Evolutionary conservation across 306 rosid species (phyloP), one percentile per base, ranked within the genome.

Genomic region (Dicorynia guianensis): DNA sequence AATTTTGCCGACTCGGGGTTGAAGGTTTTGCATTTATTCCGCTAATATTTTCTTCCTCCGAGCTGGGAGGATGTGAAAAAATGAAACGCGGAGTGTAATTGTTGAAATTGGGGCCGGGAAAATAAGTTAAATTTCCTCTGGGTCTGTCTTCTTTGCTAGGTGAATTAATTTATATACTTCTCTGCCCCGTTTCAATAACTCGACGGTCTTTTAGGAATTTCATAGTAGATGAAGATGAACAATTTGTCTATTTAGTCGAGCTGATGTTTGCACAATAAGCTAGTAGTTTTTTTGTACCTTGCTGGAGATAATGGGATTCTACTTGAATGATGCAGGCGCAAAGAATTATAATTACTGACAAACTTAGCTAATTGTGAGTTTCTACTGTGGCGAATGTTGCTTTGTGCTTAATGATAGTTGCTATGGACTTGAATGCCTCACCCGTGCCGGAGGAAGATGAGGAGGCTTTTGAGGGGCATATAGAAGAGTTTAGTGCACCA

Each of bases 351-450:
- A 35, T 63, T 44, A 54, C 62, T 42, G 53, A 35, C 65, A 48
- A 15, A 56, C 61, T n/a, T 43, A 67, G 67, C 30, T 79, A 53
- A 53, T 72, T 78, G 68, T 62, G 60, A 69, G 65, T 7, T 47
- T 60, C 17, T 52, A 42, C 54, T 52, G 65, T 49, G 59, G 84
- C 46, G 59, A 81, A 90, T 90, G 90, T 81, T 77, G 84, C 39
- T 81, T 68, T 66, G 83, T 87, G 89, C 88, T 93, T 96, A 86
- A 88, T 88, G 96, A 86, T 89, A 77, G 94, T 74, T 84, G 84
- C 96, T 73, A 96, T 96, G 99, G 99, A 96, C 90, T 92, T 96
- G 81, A 96, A 96, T 86, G 99, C 97, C 76, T 95, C 91, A 20
- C 99, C 99, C 3, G 78, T 89, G 64, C 99, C 99, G 0, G 99